Conservation (phyloP, 2,329 filamentous ascomycete genomes). For the Nothopassalora personata region DNA sequence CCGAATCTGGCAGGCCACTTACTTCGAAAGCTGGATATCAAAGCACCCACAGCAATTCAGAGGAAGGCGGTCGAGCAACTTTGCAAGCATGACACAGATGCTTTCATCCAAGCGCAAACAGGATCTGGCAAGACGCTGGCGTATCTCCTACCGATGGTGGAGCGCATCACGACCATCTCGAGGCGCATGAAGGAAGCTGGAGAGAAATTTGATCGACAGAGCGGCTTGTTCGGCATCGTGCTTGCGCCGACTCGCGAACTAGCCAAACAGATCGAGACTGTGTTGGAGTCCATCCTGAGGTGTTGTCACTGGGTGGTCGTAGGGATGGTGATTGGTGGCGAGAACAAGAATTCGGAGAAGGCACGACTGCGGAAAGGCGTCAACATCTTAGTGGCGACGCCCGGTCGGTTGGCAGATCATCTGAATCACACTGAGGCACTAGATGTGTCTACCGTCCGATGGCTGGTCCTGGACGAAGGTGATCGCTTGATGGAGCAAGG, state of each 20-base stretch:
- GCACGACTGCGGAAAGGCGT: constrained; percentile 87
- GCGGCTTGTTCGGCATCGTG: constrained; percentile 89
- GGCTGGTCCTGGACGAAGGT: constrained; percentile 92
- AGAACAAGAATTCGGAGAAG: constrained; percentile 79
- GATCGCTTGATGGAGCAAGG: constrained; percentile 98
- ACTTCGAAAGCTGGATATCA: constrained; percentile 77
- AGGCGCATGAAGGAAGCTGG: constrained; percentile 42
- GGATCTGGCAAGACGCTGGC: constrained; percentile 96
- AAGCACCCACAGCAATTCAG: constrained; percentile 90
- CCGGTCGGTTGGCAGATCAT: constrained; percentile 85
- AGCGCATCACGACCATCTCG: constrained; percentile 74
- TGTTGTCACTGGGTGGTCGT: constrained; percentile 92
- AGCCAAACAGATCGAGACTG: constrained; percentile 85
- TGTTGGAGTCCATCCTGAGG: constrained; percentile 78
- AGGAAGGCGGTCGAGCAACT: constrained; percentile 80
- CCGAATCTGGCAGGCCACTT: constrained; percentile 75
- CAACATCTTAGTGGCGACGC: constrained; percentile 93
- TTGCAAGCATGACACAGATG: constrained; percentile 74
- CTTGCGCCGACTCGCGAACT: constrained; percentile 89
- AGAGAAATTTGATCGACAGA: constrained; percentile 67
- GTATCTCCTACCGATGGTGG: constrained; percentile 89
- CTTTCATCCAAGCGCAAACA: constrained; percentile 94
- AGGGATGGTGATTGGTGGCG: constrained; percentile 71
- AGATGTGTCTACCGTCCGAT: constrained; percentile 81
- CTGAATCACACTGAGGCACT: constrained; percentile 86